A percentile compares a stretch with the other conserved stretches of the same genome.
Evolutionary conservation across 1,284 basidiomycete genomes (phyloP).

Genomic region (Boletus sp.): DNA sequence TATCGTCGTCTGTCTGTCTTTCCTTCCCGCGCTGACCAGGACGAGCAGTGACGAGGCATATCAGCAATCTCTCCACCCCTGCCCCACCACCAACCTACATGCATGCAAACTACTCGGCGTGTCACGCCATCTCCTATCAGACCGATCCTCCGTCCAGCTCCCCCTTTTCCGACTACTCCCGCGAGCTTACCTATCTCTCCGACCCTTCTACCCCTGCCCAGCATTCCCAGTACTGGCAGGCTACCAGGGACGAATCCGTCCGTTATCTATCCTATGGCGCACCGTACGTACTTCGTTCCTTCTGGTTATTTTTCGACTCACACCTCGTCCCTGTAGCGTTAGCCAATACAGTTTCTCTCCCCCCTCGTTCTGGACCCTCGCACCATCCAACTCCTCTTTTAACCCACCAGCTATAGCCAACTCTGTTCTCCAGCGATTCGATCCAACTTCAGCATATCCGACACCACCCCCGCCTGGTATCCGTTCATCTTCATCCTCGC

Average conservation of each 20-base stretch:
- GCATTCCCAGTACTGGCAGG: conserved; percentile 33
- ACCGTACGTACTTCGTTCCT: conserved; percentile 20
- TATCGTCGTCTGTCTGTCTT: conserved; percentile 28
- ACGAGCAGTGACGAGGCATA: conserved; percentile 57
- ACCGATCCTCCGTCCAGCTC: conserved; percentile 39
- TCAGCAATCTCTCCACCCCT: conserved; percentile 53
- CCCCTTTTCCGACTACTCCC: conserved; percentile 32
- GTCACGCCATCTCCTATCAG: conserved; percentile 37
- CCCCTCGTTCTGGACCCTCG: conserved; percentile 32
- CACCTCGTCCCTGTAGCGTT: conserved; percentile 8
- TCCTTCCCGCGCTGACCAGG: conserved; percentile 17
- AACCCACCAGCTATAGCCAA: conserved; percentile 49
- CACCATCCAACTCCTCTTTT: conserved; percentile 46
- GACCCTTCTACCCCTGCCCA: conserved; percentile 26
- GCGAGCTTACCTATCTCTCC: conserved; percentile 32
- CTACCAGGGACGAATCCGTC: conserved; percentile 30
- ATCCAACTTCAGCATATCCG: conserved; percentile 58
- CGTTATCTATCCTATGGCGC: conserved; percentile 31
- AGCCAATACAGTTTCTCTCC: conserved; percentile 42
- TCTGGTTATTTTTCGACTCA: conserved; percentile 6
- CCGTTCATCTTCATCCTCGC: conserved; percentile 62
- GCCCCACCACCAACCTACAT: conserved; percentile 57
- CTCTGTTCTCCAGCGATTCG: conserved; percentile 56
- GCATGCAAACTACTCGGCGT: conserved; percentile 52
- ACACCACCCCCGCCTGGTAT: conserved; percentile 65